Conservation (phyloP, 495 filamentous ascomycete species). For the Talaromyces thailandensis region DNA sequence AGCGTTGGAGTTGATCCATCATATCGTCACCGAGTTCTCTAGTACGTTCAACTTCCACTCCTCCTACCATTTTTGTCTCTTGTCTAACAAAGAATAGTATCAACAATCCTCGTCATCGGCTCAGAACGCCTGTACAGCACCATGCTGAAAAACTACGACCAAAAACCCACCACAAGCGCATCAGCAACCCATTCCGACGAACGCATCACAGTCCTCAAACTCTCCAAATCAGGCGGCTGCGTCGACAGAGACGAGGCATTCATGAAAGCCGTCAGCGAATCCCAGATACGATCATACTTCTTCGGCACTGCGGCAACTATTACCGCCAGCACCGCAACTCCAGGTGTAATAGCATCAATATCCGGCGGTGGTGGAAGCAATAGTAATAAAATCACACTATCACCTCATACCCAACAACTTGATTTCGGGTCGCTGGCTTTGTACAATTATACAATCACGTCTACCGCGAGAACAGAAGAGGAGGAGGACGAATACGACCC, state of each 20-base stretch:
- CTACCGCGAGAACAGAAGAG: slow-evolving; percentile 29
- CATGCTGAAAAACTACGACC: slow-evolving; percentile 63
- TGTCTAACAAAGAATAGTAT: slow-evolving; percentile 38
- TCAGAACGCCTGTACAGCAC: slow-evolving; percentile 75
- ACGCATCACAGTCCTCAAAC: slow-evolving; percentile 60
- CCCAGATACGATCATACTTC: slow-evolving; percentile 83
- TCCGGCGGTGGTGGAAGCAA: not conserved
- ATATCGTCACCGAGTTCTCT: slow-evolving; percentile 81
- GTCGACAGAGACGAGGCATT: slow-evolving; percentile 71
- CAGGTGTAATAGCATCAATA: not conserved
- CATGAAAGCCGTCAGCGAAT: slow-evolving; percentile 59
- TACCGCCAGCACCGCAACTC: slow-evolving; percentile 10
- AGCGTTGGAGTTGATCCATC: slow-evolving; percentile 65
- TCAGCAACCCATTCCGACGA: slow-evolving; percentile 42
- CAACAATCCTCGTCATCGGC: slow-evolving; percentile 73
- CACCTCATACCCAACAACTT: slow-evolving; percentile 72
- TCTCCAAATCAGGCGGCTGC: slow-evolving; percentile 83
- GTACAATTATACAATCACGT: slow-evolving; percentile 48
- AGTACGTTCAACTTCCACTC: slow-evolving; percentile 33
- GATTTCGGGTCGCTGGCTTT: slow-evolving; percentile 64
- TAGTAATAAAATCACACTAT: slow-evolving; percentile 57
- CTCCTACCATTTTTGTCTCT: not conserved
- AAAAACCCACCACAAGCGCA: slow-evolving; percentile 47
- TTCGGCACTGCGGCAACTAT: slow-evolving; percentile 57
- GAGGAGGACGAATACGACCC: slow-evolving; percentile 39